phyloP scores from a whole-genome alignment of 768 basidiomycete species.

The Lactarius vividus region DNA sequence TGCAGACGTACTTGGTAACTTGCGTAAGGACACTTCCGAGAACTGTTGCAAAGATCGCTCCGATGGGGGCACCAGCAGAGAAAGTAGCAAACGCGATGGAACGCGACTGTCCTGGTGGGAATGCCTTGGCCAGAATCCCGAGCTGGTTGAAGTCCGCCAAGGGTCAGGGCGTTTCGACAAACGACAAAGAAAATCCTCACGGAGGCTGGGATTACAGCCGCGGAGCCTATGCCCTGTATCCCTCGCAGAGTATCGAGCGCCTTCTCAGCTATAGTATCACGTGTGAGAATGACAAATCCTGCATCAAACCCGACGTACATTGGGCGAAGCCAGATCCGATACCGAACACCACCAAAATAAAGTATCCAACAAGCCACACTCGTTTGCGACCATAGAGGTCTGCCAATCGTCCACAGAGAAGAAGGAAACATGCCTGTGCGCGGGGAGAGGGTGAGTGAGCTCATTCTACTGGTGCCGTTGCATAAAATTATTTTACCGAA shows the following conservation, averaged over 20 bases:
- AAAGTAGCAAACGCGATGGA: slow-evolving; percentile 82
- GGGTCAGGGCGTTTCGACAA: slow-evolving; percentile 10
- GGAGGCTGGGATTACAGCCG: slow-evolving; percentile 71
- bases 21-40: slow-evolving; percentile 70
- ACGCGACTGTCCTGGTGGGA: slow-evolving; percentile 64
- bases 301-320: slow-evolving; percentile 34
- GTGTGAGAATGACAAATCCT: not conserved
- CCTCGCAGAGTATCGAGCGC: slow-evolving; percentile 71
- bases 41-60: slow-evolving; percentile 64
- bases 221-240: slow-evolving; percentile 73
- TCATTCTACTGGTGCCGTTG: too few relatives aligned
- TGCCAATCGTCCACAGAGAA: slow-evolving; percentile 75
- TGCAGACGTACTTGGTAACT: slow-evolving; percentile 17
- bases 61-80: slow-evolving; percentile 80
- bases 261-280: slow-evolving; percentile 43
- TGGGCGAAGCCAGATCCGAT: slow-evolving; percentile 63
- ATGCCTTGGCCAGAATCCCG: slow-evolving; percentile 79
- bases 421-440: slow-evolving; percentile 69
- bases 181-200: slow-evolving; percentile 39
- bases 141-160: slow-evolving; percentile 41
- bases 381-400: slow-evolving; percentile 76
- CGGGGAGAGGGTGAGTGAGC: not conserved
- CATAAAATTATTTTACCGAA: slow-evolving; percentile 42
- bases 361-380: slow-evolving; percentile 60
- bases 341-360: slow-evolving; percentile 52